Percentiles rank a stretch among this genome's conserved stretches.
Evolutionary conservation across 2,329 filamentous ascomycete genomes (phyloP).

Genomic region (Fusarium sp.): DNA sequence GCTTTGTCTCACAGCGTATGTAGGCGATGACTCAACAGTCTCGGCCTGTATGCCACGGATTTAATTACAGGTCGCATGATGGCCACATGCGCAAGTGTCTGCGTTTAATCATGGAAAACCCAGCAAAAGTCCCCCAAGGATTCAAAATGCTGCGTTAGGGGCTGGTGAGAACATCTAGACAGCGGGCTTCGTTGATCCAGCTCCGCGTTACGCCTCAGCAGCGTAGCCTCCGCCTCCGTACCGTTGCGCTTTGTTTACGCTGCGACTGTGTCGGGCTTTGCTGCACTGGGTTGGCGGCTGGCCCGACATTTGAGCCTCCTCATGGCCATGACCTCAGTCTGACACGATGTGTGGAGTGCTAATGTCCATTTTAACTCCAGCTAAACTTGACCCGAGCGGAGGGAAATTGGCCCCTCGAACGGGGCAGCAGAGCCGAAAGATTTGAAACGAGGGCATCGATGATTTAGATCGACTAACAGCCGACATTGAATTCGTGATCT

Average conservation of each 20-base stretch:
- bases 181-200: conserved; percentile 9
- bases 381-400: conserved; percentile 34
- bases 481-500: conserved; percentile 21
- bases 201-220: conserved; percentile 21
- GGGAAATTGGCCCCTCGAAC: conserved; percentile 37
- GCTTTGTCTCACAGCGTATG: conserved; percentile 7
- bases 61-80: conserved; percentile 14
- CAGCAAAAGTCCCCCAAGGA: conserved; percentile 24
- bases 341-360: conserved; percentile 44
- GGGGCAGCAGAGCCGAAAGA: conserved; percentile 29
- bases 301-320: conserved; percentile 41
- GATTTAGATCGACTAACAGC: conserved; percentile 41
- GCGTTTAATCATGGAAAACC: conserved; percentile 1
- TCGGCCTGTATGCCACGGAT: conserved; percentile 12
- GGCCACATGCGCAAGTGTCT: conserved; percentile 18
- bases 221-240: not conserved
- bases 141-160: conserved; percentile 26
- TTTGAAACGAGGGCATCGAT: conserved; percentile 35
- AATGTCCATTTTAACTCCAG: conserved; percentile 35
- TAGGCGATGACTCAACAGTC: conserved; percentile 3
- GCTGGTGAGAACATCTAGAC: conserved; percentile 22
- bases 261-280: conserved; percentile 4
- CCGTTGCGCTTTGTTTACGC: not conserved
- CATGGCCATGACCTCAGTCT: conserved; percentile 46
- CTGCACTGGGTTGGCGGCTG: conserved; percentile 13